Evolutionary conservation across 2,329 filamentous ascomycete species (phyloP).

Genomic region (Curvularia spicifera): DNA sequence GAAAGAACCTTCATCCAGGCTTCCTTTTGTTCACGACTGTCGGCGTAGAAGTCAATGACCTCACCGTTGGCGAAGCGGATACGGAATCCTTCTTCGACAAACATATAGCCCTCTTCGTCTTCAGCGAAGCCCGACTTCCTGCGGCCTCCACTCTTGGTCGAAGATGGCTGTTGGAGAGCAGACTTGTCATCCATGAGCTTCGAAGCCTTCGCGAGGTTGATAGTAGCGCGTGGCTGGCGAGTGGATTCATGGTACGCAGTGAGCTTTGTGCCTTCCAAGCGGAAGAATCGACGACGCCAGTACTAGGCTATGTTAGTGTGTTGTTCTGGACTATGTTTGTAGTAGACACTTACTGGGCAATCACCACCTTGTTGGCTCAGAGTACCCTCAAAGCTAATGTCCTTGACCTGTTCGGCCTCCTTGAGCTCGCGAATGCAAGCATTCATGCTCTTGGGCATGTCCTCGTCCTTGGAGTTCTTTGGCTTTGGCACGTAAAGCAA

Average conservation of each 20-base stretch:
- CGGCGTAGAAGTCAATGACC: constrained; percentile 97
- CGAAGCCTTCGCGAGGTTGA: constrained; percentile 91
- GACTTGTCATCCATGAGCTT: constrained; percentile 93
- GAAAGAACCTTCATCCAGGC: constrained; percentile 90
- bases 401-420: constrained; percentile 81
- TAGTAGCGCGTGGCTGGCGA: constrained; percentile 91
- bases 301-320: constrained; percentile 63
- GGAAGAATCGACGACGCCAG: constrained; percentile 98
- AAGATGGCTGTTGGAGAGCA: constrained; percentile 79
- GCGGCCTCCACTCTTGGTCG: constrained; percentile 75
- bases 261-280: constrained; percentile 85
- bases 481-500: constrained; percentile 93
- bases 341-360: constrained; percentile 75
- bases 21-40: constrained; percentile 85
- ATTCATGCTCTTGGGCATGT: constrained; percentile 99
- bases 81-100: constrained; percentile 98
- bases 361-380: constrained; percentile 97
- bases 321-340: background rate
- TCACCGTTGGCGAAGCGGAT: constrained; percentile 98
- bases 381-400: constrained; percentile 83
- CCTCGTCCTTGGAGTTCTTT: constrained; percentile 83
- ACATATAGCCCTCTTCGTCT: constrained; percentile 99
- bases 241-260: constrained; percentile 97
- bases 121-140: constrained; percentile 96
- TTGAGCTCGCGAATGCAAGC: constrained; percentile 92